phyloP scores from a whole-genome alignment of 1,139 yeast species.

The Taphrina sp. region DNA sequence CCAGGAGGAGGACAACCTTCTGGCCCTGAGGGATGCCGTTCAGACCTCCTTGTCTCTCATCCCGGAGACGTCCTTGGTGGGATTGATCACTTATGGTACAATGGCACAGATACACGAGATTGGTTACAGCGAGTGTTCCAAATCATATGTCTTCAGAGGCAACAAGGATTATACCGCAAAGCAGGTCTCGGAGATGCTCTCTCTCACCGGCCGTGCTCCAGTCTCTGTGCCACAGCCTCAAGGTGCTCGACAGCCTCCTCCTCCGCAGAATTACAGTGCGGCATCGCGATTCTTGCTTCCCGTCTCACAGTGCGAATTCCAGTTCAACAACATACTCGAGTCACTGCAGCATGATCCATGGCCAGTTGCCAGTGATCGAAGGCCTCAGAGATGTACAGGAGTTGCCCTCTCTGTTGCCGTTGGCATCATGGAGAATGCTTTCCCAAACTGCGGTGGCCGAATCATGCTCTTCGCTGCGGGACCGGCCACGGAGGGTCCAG shows the following conservation, averaged over 20 bases:
- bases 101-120: constrained; percentile 84
- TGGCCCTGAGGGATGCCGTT: constrained; percentile 83
- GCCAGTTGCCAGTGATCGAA: constrained; percentile 82
- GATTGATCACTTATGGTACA: constrained; percentile 89
- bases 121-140: constrained; percentile 72
- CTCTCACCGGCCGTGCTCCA: constrained; percentile 48
- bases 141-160: constrained; percentile 88
- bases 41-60: constrained; percentile 75
- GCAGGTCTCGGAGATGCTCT: constrained; percentile 73
- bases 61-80: constrained; percentile 92
- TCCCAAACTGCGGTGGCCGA: constrained; percentile 86
- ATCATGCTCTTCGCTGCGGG: constrained; percentile 91
- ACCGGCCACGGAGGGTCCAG: constrained; percentile 93
- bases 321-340: constrained; percentile 76
- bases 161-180: constrained; percentile 79
- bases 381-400: constrained; percentile 92
- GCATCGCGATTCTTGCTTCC: constrained; percentile 80
- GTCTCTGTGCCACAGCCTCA: constrained; percentile 45
- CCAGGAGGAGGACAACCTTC: constrained; percentile 88
- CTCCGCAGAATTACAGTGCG: constrained; percentile 42
- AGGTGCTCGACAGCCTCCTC: constrained; percentile 41
- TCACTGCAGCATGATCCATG: constrained; percentile 81
- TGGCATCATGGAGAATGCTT: constrained; percentile 77
- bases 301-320: constrained; percentile 81
- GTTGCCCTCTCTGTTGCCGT: constrained; percentile 86